phyloP scores from a whole-genome alignment of 148 eudicot species.

The Chenopodium album region DNA sequence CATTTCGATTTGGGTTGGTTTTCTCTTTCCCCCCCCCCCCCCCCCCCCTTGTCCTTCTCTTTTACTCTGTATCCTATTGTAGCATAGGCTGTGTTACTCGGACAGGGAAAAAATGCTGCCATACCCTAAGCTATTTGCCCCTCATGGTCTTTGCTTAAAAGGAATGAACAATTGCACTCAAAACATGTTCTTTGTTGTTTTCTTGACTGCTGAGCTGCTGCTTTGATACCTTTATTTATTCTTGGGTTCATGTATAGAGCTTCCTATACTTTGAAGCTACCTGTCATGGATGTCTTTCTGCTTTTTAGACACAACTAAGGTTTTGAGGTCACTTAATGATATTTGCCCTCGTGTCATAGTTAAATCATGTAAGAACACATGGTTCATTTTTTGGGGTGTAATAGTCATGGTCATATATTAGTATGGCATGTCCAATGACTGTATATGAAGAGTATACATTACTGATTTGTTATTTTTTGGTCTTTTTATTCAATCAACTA shows the following conservation, averaged over 20 bases:
- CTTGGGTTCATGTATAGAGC: background rate
- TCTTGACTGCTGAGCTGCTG: background rate
- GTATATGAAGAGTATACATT: background rate
- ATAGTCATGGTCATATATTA: background rate
- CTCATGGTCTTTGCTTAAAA: background rate
- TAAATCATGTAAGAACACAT: background rate
- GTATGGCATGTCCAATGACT: background rate
- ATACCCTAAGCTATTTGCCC: no score
- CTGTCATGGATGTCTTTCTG: background rate
- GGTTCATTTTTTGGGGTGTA: constrained; percentile 1
- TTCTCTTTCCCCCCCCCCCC: background rate
- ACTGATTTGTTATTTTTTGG: background rate
- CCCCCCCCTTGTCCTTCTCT: background rate
- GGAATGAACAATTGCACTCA: background rate
- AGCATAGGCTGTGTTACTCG: background rate
- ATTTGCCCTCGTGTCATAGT: background rate
- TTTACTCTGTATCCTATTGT: background rate
- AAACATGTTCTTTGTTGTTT: constrained; percentile 10
- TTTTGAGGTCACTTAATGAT: background rate
- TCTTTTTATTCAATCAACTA: background rate
- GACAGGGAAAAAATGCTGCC: no score
- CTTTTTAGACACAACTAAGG: background rate
- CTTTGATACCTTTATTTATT: background rate
- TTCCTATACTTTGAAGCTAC: background rate
- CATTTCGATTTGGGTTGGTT: constrained; percentile 95